Percentiles rank a stretch among this genome's conserved stretches.
phyloP scores from a whole-genome alignment of 331 rosid genomes.

The Malus hybrid region DNA sequence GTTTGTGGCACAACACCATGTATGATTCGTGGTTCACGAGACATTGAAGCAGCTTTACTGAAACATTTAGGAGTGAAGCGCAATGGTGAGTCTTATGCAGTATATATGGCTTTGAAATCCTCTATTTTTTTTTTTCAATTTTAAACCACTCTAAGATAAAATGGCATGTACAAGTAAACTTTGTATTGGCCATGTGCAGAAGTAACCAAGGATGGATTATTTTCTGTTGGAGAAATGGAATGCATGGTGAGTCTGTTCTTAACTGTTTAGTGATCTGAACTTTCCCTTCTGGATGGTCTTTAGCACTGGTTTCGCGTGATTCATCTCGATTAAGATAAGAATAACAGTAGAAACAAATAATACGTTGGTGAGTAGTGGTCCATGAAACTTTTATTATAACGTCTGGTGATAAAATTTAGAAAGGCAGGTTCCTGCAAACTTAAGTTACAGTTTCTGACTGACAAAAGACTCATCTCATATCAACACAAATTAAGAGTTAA shows the following conservation, averaged over 20 bases:
- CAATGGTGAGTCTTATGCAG: conserved; percentile 51
- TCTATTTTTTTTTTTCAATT: not conserved
- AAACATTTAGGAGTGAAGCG: conserved; percentile 94
- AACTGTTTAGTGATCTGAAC: conserved; percentile 4
- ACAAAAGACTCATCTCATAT: not conserved
- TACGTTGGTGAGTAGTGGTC: not conserved
- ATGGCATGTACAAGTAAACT: conserved; percentile 3
- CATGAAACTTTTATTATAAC: not conserved
- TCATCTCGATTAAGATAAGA: not conserved
- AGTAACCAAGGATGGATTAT: conserved; percentile 94
- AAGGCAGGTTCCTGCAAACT: not conserved
- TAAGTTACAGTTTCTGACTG: not conserved
- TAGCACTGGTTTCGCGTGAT: not conserved
- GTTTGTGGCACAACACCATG: conserved; percentile 99
- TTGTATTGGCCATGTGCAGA: conserved; percentile 47
- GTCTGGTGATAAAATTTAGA: not conserved
- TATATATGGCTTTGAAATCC: not conserved
- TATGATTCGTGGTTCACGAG: conserved; percentile 98
- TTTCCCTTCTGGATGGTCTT: not conserved
- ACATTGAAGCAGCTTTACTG: conserved; percentile 78
- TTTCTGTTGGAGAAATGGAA: conserved; percentile 99
- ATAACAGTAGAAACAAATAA: not conserved
- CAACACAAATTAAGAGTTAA: not conserved
- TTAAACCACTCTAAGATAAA: not conserved
- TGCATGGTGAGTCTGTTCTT: conserved; percentile 79